phyloP scores from a whole-genome alignment of 2,329 filamentous ascomycete genomes.

The Neofusicoccum parvum region DNA sequence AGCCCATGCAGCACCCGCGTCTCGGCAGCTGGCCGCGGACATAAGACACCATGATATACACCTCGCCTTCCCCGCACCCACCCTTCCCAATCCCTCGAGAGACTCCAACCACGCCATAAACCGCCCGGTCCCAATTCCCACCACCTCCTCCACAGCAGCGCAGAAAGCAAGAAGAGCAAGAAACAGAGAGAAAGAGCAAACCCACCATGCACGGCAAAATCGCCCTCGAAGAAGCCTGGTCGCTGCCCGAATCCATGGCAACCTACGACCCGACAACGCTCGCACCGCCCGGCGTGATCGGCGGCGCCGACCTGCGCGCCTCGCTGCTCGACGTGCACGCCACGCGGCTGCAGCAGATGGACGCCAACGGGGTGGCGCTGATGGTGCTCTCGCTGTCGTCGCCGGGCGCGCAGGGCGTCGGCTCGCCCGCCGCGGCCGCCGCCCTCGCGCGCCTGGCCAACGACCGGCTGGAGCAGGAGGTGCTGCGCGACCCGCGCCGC shows the following conservation, averaged over 20 bases:
- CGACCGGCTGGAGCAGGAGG: conserved; percentile 28
- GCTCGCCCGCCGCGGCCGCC: conserved; percentile 28
- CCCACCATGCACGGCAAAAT: conserved; percentile 7
- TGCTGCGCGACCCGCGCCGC: conserved; percentile 21
- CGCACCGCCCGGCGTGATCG: not conserved
- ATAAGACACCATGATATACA: not conserved
- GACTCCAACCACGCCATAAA: too few species aligned
- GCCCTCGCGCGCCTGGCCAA: conserved; percentile 30
- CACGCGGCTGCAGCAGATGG: conserved; percentile 26
- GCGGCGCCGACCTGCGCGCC: not conserved
- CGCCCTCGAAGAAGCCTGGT: conserved; percentile 13
- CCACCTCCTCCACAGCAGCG: too few species aligned
- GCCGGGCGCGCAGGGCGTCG: conserved; percentile 32
- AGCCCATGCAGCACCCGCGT: too few species aligned
- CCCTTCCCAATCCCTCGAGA: not conserved
- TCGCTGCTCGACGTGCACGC: not conserved
- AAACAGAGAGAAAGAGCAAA: too few species aligned
- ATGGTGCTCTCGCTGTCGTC: conserved; percentile 31
- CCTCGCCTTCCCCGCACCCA: not conserved
- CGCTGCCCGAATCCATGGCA: not conserved
- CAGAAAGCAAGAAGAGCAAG: too few species aligned
- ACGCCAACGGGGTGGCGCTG: conserved; percentile 29
- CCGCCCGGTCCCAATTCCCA: too few species aligned
- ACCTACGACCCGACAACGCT: not conserved
- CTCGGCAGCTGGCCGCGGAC: not conserved